Base-by-base conservation (phyloP, 305 asterid species). In the Nicotiana rustica region DNA sequence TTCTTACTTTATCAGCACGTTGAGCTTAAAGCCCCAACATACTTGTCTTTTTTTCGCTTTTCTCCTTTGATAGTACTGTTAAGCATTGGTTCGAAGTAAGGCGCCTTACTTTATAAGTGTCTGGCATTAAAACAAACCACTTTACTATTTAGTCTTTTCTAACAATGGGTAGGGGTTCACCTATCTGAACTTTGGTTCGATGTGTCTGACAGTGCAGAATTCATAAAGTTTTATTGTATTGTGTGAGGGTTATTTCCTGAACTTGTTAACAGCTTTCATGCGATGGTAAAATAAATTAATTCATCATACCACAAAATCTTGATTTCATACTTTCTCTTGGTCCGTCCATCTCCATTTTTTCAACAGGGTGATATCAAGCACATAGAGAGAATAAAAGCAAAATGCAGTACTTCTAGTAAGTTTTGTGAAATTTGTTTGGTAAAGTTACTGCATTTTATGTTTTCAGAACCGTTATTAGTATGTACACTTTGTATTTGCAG, bases 381-480 rank as follows among this genome's bases (percentile, higher is more conserved):
- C 77, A 78, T 82, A 84, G 95, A 87, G 85, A 94, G 89, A 85
- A 86, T 76, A 25, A 92, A 91, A 86, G 87, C 82, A 83, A 86
- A 89, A 85, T 78, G 49, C 64, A 84, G 67, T 38, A 84, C 75
- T 73, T 82, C 90, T 85, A 87, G 97, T 93, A 86, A 89, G 90
- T 81, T 33, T 8, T 67, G 57, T 65, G 18, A 67, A 67, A 55
- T 67, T 79, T 49, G 15, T 75, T 81, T 67, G 35, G 83, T 33
- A 10, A 31, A 67, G 67, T 55, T 81, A 33, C 44, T 29, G 67
- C 18, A 47, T 77, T 67, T 66, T 41, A 33, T 67, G 78, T n/a
- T 67, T 35, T 52, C 52, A 3, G 56, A 70, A 67, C 64, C 10
- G 10, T 33, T 81, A 64, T 47, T 78, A 52, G 78, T 15, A 10